A percentile compares a stretch with the other conserved stretches of the same genome.
Conservation (phyloP, 1,284 basidiomycete species). For the Meripilus lineatus region DNA sequence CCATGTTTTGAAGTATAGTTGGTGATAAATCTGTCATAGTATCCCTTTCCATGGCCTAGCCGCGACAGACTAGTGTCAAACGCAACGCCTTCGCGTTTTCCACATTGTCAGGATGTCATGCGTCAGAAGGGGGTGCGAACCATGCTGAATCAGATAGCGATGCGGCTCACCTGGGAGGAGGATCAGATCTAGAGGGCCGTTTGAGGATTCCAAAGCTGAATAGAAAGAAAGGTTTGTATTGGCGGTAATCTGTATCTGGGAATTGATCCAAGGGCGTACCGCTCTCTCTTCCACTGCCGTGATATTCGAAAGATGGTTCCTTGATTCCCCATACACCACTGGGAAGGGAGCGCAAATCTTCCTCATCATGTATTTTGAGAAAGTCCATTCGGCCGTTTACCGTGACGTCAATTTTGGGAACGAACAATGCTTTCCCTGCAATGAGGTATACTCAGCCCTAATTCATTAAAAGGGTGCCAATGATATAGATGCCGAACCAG, state of each 20-base stretch:
- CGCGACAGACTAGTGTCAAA: conserved; percentile 68
- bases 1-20: conserved; percentile 36
- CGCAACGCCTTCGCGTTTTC: conserved; percentile 53
- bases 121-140: conserved; percentile 3
- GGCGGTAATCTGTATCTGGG: conserved; percentile 5
- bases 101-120: conserved; percentile 6
- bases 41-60: conserved; percentile 77
- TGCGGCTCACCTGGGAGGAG: conserved; percentile 62
- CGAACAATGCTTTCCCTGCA: conserved; percentile 60
- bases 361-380: conserved; percentile 49
- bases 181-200: conserved; percentile 55
- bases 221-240: conserved; percentile 5
- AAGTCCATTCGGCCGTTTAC: conserved; percentile 58
- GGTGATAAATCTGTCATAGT: conserved; percentile 71
- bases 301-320: conserved; percentile 51
- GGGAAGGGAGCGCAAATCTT: conserved; percentile 54
- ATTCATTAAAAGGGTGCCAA: conserved; percentile 1
- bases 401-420: conserved; percentile 55
- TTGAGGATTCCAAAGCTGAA: conserved; percentile 40
- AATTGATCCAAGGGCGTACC: conserved; percentile 35
- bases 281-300: conserved; percentile 38
- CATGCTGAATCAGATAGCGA: conserved; percentile 10
- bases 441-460: conserved; percentile 2
- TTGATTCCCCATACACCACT: conserved; percentile 69
- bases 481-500: conserved; percentile 33